phyloP scores from a whole-genome alignment of 176 grass and related monocot species.

The Musa itinerans region DNA sequence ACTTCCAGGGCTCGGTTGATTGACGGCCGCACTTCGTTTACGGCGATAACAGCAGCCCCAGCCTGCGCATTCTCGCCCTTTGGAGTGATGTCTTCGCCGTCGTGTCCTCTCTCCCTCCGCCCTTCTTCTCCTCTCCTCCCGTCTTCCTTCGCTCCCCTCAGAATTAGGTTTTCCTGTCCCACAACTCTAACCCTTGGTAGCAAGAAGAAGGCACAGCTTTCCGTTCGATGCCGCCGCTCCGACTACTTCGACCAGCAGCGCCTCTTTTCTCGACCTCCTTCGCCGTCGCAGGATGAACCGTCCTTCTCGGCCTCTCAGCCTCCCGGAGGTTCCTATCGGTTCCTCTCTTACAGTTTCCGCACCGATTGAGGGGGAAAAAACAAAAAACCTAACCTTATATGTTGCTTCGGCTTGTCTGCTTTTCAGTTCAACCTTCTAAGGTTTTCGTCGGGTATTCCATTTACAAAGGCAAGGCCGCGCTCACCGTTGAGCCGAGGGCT shows the following conservation, averaged over 20 bases:
- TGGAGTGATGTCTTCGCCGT: not conserved
- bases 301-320: not conserved
- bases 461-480: conserved; percentile 42
- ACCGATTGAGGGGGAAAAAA: not conserved
- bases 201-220: conserved; percentile 7
- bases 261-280: not conserved
- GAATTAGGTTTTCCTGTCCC: not conserved
- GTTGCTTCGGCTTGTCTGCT: not conserved
- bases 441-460: conserved; percentile 40
- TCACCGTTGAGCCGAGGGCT: conserved; percentile 27
- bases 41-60: not conserved
- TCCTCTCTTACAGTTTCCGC: not conserved
- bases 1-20: not conserved
- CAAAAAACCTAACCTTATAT: not conserved
- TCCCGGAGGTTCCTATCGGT: not conserved
- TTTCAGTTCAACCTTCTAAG: conserved; percentile 28
- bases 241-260: conserved; percentile 19
- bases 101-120: not conserved
- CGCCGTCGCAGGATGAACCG: not conserved
- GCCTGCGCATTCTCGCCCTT: not conserved
- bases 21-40: not conserved
- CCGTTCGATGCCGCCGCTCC: conserved; percentile 14
- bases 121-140: not conserved
- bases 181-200: conserved; percentile 11
- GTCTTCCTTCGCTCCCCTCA: not conserved